Evolutionary conservation across 371 early-diverging fungal genomes (phyloP).

Genomic region (Chytridiales sp.): DNA sequence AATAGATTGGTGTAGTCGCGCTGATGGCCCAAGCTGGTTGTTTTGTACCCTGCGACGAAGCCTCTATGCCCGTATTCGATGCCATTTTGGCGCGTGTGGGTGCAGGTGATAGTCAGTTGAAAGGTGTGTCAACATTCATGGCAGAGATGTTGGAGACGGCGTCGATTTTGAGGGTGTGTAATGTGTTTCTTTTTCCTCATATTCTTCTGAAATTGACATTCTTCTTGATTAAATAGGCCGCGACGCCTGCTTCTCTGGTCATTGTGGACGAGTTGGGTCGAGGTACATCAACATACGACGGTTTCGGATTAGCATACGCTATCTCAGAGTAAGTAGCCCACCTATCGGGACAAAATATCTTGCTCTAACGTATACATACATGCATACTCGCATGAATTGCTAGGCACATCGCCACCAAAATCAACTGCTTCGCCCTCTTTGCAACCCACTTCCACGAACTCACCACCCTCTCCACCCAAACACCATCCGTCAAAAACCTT

Average conservation of each 20-base stretch:
- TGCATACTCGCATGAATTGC: not conserved
- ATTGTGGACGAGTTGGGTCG: conserved; percentile 99
- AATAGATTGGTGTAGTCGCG: conserved; percentile 81
- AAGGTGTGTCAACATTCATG: conserved; percentile 98
- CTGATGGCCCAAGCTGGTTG: conserved; percentile 98
- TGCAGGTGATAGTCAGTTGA: conserved; percentile 92
- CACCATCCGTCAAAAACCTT: conserved; percentile 76
- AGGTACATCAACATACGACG: conserved; percentile 98
- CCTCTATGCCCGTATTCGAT: conserved; percentile 82
- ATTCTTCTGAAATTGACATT: not conserved
- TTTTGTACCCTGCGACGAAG: conserved; percentile 92
- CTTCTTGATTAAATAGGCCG: conserved; percentile 48
- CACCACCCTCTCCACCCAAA: conserved; percentile 71
- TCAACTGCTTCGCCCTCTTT: conserved; percentile 82
- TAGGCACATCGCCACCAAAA: conserved; percentile 77
- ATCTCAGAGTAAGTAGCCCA: conserved; percentile 80
- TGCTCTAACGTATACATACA: no score
- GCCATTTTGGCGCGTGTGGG: conserved; percentile 95
- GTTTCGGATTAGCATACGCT: conserved; percentile 93
- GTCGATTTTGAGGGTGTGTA: conserved; percentile 75
- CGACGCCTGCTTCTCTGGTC: conserved; percentile 85
- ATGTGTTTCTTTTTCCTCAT: not conserved
- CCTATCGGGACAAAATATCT: conserved; percentile 5
- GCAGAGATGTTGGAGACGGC: conserved; percentile 99
- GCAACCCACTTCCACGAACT: conserved; percentile 99